Evolutionary conservation across 305 asterid species (phyloP).

Genomic region (Fraxinus velutina): DNA sequence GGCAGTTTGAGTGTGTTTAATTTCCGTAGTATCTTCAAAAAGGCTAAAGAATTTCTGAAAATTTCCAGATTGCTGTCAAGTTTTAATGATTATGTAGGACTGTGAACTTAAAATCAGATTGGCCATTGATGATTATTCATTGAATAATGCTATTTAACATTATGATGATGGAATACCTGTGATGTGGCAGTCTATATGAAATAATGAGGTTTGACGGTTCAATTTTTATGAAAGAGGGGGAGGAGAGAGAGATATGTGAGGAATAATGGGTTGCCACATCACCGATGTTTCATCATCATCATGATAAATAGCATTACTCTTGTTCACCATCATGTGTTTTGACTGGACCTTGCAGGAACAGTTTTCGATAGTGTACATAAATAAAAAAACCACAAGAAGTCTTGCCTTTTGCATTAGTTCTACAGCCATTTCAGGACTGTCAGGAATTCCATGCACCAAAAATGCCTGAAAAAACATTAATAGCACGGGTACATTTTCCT

Average conservation of each 20-base stretch:
- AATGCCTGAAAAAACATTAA: conserved; percentile 52
- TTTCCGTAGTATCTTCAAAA: neutral
- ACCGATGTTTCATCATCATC: no score
- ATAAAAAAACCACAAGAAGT: neutral
- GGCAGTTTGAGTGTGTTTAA: neutral
- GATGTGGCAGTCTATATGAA: no score
- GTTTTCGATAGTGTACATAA: neutral
- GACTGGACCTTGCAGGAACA: neutral
- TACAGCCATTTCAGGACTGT: conserved; percentile 54
- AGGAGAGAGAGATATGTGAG: no score
- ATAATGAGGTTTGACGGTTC: no score
- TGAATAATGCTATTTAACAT: no score
- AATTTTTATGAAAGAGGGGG: no score
- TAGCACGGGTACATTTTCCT: neutral
- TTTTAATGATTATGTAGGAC: neutral
- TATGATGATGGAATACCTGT: no score
- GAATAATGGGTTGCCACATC: no score
- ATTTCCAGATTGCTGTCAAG: neutral
- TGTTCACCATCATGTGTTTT: neutral
- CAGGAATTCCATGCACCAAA: conserved; percentile 75
- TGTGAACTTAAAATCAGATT: neutral
- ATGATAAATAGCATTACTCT: no score
- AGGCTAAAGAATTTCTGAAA: neutral
- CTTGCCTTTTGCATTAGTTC: conserved; percentile 78
- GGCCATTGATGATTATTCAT: neutral